These are phyloP conservation scores for Nakaseomyces sp. DNA, from an alignment of 1,139 yeast genomes.

Conservation along the genomic window DNA sequence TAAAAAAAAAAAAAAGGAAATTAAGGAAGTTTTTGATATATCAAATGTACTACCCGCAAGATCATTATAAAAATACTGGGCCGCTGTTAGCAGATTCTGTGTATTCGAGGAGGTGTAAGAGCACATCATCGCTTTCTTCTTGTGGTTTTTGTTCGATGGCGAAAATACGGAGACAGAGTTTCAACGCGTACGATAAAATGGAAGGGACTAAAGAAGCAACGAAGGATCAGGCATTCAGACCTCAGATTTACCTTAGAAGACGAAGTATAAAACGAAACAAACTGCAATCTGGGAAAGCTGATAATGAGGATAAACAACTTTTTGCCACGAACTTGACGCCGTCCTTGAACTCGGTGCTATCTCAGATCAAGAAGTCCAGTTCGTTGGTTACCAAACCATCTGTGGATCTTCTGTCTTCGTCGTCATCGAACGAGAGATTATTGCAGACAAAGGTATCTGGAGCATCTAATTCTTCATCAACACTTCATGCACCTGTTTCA, in stretches of 20 bases:
- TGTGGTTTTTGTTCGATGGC: neutral
- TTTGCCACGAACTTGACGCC: conserved; percentile 12
- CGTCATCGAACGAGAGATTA: neutral
- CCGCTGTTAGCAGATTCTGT: neutral
- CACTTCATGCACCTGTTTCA: neutral
- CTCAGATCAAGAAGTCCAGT: conserved; percentile 13
- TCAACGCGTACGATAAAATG: neutral
- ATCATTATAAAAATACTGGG: neutral
- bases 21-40: no score
- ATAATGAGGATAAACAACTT: neutral
- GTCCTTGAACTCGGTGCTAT: conserved; percentile 19
- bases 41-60: conserved; percentile 5
- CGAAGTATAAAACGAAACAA: conserved; percentile 3
- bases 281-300: neutral
- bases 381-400: neutral
- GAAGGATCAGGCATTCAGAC: neutral
- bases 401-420: neutral
- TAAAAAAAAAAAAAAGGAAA: neutral
- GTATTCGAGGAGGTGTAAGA: conserved; percentile 3
- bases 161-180: conserved; percentile 1
- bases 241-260: neutral
- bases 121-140: neutral
- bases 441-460: neutral
- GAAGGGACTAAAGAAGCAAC: neutral
- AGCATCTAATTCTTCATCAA: neutral